Evolutionary conservation across 2,329 filamentous ascomycete genomes (phyloP), one percentile per base, ranked within the genome.

Genomic region (Monosporascus sp.): DNA sequence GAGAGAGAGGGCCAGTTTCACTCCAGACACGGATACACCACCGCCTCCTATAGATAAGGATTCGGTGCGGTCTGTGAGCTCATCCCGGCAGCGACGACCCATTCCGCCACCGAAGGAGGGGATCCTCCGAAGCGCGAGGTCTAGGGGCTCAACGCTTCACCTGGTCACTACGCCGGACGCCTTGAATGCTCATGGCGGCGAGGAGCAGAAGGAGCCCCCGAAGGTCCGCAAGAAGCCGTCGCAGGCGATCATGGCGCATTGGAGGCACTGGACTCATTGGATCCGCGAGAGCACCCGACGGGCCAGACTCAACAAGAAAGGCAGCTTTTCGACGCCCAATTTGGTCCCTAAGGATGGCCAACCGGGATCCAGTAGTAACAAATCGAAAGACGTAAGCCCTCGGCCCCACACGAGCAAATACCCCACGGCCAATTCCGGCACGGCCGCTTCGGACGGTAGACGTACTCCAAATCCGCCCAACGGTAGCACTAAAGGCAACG

Each of bases 31-130:
- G n/a, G 72, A 75, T 18, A 65, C 66, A n/a, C 84, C 80, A 20
- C 89, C 89, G 5, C 84, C 84, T 2, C 88, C 90, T 0, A 76
- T 93, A 49, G 89, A 94, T 64, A 93, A 93, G 65, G 86, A 90
- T 64, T 87, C 85, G 5, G 76, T 88, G 50, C 82, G 89, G 37
- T 92, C 88, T 18, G 80, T 80, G 22, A 91, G 89, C 63, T 90
- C 90, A 14, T 91, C 90, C 31, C 78, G 87, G 55, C 85, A 88
- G 55, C 84, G 89, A 47, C 87, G 81, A 38, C 83, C 92, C 6
- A 77, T 89, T 41, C 89, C 88, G 9, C 93, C 93, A 43, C 91
- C 93, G 2, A 97, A 97, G 68, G 92, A 97, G 67, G 82, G 84
- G 15, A 72, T 83, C 11, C 69, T 87, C 52, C 77, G 84, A 59